phyloP scores from a whole-genome alignment of 306 rosid genomes.

The Vigna trinervia region DNA sequence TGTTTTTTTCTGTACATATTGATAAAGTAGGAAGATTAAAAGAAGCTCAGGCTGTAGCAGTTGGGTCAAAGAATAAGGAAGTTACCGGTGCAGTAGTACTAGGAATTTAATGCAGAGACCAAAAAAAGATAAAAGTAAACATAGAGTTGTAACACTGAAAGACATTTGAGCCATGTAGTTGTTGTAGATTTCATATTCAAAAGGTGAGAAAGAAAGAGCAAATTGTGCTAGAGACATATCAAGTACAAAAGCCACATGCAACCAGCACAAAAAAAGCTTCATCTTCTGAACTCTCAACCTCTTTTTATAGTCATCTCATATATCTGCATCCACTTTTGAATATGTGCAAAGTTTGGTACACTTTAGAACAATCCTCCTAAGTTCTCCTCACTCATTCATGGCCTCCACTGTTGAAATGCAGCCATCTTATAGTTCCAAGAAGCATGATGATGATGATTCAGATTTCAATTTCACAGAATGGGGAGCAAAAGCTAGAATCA shows the following conservation, averaged over 20 bases:
- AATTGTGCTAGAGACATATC: conserved; percentile 24
- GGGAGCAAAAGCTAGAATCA: conserved; percentile 58
- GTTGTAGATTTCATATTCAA: conserved; percentile 31
- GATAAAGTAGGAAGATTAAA: conserved; percentile 19
- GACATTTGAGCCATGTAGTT: conserved; percentile 20
- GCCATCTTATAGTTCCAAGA: conserved; percentile 48
- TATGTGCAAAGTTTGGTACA: conserved; percentile 26
- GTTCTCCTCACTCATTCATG: conserved; percentile 25
- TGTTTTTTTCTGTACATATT: background rate
- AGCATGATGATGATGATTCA: conserved; percentile 75
- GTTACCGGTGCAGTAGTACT: conserved; percentile 31
- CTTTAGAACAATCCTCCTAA: background rate
- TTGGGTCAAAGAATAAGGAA: conserved; percentile 22
- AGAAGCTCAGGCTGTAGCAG: background rate
- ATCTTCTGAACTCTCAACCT: conserved; percentile 16
- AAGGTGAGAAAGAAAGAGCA: conserved; percentile 27
- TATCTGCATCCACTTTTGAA: conserved; percentile 32
- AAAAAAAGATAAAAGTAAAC: conserved; percentile 25
- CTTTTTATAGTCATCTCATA: conserved; percentile 20
- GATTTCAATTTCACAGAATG: conserved; percentile 79
- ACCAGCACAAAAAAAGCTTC: conserved; percentile 8
- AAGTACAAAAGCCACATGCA: conserved; percentile 18
- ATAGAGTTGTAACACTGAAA: conserved; percentile 11
- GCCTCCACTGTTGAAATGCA: conserved; percentile 67
- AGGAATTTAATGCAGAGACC: conserved; percentile 8